Evolutionary conservation across 768 basidiomycete genomes (phyloP).

Genomic region (Amanita molliuscula): DNA sequence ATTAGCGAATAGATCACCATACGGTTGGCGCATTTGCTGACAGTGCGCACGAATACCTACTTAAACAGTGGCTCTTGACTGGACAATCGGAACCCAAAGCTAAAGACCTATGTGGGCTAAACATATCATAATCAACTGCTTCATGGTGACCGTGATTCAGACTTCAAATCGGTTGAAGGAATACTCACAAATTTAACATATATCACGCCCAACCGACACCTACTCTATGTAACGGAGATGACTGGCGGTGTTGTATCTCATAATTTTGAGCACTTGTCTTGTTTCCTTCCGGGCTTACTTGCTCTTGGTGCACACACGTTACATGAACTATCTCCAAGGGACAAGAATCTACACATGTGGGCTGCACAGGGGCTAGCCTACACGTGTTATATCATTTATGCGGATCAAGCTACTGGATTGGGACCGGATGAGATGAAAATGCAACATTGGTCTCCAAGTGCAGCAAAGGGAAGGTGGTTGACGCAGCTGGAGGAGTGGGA

Average conservation of each 20-base stretch:
- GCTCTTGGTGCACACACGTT: slow-evolving; percentile 44
- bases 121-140: not conserved
- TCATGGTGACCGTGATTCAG: slow-evolving; percentile 21
- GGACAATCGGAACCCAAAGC: slow-evolving; percentile 39
- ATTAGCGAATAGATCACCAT: not conserved
- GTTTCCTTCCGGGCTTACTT: slow-evolving; percentile 54
- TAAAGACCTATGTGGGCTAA: slow-evolving; percentile 45
- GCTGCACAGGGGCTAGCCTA: slow-evolving; percentile 53
- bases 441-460: slow-evolving; percentile 11
- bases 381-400: slow-evolving; percentile 54
- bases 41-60: slow-evolving; percentile 69
- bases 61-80: slow-evolving; percentile 59
- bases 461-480: slow-evolving; percentile 22
- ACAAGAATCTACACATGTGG: slow-evolving; percentile 40
- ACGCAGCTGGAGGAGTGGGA: slow-evolving; percentile 33
- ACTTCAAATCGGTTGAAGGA: slow-evolving; percentile 38
- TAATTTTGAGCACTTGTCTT: slow-evolving; percentile 51
- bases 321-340: slow-evolving; percentile 16
- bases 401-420: slow-evolving; percentile 52
- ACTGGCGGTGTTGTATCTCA: slow-evolving; percentile 23
- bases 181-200: slow-evolving; percentile 46
- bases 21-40: slow-evolving; percentile 63
- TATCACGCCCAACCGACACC: slow-evolving; percentile 37
- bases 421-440: slow-evolving; percentile 46
- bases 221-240: slow-evolving; percentile 50